A percentile compares a stretch with the other conserved stretches of the same genome.
Conservation (phyloP, 345 rosid genomes). For the Brassica incana region DNA sequence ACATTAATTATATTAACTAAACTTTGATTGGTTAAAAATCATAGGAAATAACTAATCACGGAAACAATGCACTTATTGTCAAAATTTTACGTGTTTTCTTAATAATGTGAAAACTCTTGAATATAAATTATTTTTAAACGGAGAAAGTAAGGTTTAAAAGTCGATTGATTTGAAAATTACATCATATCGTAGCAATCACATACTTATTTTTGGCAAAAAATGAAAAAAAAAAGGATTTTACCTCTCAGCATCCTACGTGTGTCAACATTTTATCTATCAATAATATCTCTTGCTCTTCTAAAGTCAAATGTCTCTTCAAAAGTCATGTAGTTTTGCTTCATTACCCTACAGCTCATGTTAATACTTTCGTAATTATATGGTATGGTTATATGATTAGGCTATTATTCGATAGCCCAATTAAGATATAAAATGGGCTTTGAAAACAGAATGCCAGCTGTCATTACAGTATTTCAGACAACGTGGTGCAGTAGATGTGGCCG, state of each 20-base stretch:
- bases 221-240: not conserved
- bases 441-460: constrained; percentile 7
- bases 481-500: constrained; percentile 27
- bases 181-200: constrained; percentile 1
- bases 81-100: too few relatives aligned
- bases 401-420: constrained; percentile 24
- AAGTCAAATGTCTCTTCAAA: constrained; percentile 31
- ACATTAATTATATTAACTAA: too few relatives aligned
- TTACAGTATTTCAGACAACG: constrained; percentile 7
- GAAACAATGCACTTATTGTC: too few relatives aligned
- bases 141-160: too few relatives aligned
- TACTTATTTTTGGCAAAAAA: not conserved
- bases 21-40: too few relatives aligned
- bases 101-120: too few relatives aligned
- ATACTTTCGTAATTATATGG: too few relatives aligned
- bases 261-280: not conserved
- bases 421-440: constrained; percentile 8
- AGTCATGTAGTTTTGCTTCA: constrained; percentile 7
- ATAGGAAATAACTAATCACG: too few relatives aligned
- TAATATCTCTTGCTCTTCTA: not conserved
- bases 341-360: constrained; percentile 16
- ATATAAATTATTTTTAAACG: too few relatives aligned
- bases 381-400: not conserved
- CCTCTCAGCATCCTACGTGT: not conserved
- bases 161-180: too few relatives aligned